These are phyloP conservation scores for Barnettozyma siamensis DNA, from an alignment of 805 yeast genomes.

Conservation along the genomic window DNA sequence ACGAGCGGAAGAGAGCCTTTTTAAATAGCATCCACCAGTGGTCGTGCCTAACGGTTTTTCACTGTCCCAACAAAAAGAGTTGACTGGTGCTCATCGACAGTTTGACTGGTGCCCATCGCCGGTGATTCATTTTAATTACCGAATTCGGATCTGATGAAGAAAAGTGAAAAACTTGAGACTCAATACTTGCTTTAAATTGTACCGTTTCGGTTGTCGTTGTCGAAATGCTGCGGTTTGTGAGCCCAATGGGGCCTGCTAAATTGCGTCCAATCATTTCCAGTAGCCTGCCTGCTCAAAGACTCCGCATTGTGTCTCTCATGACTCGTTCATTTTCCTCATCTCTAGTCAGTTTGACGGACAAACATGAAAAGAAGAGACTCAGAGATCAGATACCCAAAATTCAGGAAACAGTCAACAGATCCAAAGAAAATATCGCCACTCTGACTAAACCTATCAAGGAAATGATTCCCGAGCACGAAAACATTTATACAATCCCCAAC, in stretches of 20 bases:
- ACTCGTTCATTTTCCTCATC: conserved; percentile 1
- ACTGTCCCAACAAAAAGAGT: background rate
- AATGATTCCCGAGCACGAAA: conserved; percentile 40
- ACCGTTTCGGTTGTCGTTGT: background rate
- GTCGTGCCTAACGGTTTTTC: no score
- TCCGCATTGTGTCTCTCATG: background rate
- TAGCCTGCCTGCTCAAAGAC: background rate
- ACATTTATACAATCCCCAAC: conserved; percentile 82
- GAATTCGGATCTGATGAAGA: background rate
- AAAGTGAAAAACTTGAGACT: background rate
- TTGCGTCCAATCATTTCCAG: background rate
- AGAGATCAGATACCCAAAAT: conserved; percentile 8
- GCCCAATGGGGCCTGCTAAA: background rate
- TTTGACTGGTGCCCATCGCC: background rate
- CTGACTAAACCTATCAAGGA: conserved; percentile 27
- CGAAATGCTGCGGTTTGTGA: background rate
- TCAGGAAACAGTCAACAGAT: conserved; percentile 9
- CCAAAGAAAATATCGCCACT: conserved; percentile 25
- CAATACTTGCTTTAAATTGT: background rate
- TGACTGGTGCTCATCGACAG: background rate
- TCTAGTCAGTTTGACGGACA: background rate
- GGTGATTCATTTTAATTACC: conserved; percentile 4
- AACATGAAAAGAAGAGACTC: conserved; percentile 1
- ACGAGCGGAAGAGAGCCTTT: background rate
- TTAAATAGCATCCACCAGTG: conserved; percentile 4